These are phyloP conservation scores for Canavalia gladiata DNA, from an alignment of 306 rosid genomes.

Conservation along the genomic window DNA sequence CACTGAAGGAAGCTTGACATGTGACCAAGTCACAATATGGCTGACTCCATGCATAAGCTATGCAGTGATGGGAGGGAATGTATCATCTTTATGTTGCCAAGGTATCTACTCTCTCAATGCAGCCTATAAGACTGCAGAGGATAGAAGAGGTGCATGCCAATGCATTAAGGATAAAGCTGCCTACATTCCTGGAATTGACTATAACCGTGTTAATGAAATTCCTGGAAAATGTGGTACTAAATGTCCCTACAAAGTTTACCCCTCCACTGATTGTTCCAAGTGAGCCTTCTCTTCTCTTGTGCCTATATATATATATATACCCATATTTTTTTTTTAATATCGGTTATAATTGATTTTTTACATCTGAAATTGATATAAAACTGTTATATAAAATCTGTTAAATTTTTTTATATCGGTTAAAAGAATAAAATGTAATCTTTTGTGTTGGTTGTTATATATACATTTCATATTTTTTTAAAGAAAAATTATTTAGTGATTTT, in stretches of 20 bases:
- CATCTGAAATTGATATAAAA: too few relatives aligned
- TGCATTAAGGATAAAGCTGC: slow-evolving; percentile 65
- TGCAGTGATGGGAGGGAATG: slow-evolving; percentile 66
- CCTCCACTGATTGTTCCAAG: slow-evolving; percentile 72
- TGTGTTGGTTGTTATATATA: too few relatives aligned
- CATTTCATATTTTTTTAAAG: too few relatives aligned
- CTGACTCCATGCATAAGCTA: slow-evolving; percentile 71
- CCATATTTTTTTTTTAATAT: too few relatives aligned
- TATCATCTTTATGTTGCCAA: slow-evolving; percentile 63
- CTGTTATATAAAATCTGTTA: too few relatives aligned
- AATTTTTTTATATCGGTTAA: too few relatives aligned
- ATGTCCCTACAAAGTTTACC: slow-evolving; percentile 71
- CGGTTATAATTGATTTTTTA: too few relatives aligned
- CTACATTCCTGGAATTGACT: slow-evolving; percentile 58
- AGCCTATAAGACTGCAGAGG: slow-evolving; percentile 51
- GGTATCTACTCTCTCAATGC: slow-evolving; percentile 62
- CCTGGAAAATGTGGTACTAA: slow-evolving; percentile 55
- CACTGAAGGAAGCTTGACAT: slow-evolving; percentile 50
- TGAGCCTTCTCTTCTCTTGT: not conserved
- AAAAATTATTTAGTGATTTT: too few relatives aligned
- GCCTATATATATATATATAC: too few relatives aligned
- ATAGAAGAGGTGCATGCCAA: slow-evolving; percentile 60
- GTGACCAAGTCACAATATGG: slow-evolving; percentile 57
- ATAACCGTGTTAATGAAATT: slow-evolving; percentile 50
- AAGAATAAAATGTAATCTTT: too few relatives aligned